Conservation (phyloP, 2,329 filamentous ascomycete genomes). For the Peltaster fructicola region DNA sequence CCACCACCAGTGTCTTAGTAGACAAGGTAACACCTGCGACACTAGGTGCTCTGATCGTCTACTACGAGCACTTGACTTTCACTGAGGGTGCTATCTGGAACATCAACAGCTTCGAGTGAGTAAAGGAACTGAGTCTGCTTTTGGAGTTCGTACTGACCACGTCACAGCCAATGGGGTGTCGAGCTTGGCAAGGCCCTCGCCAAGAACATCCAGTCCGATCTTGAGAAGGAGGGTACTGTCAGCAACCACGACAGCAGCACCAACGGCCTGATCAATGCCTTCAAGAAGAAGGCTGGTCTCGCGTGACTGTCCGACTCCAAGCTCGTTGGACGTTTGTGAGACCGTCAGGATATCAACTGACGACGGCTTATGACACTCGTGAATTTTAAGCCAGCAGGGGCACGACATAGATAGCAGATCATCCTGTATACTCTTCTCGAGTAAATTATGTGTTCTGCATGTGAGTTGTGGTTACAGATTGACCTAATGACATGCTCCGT, state of each 20-base stretch:
- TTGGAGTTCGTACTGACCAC: no score
- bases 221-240: slow-evolving; percentile 59
- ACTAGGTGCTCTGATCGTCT: slow-evolving; percentile 86
- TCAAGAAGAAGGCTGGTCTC: slow-evolving; percentile 57
- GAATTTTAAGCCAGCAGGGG: no score
- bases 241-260: slow-evolving; percentile 72
- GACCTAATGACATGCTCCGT: no score
- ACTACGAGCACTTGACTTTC: slow-evolving; percentile 98
- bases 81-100: slow-evolving; percentile 97
- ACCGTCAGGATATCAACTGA: no score
- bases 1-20: slow-evolving; percentile 86
- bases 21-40: slow-evolving; percentile 88
- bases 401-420: no score
- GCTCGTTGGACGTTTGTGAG: no score
- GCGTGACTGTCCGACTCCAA: slow-evolving; percentile 3
- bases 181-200: slow-evolving; percentile 93
- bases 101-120: slow-evolving; percentile 99
- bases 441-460: no score
- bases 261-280: slow-evolving; percentile 73
- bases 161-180: slow-evolving; percentile 98
- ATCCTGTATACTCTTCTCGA: no score
- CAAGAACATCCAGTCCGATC: slow-evolving; percentile 50
- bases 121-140: no score
- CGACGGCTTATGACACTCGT: no score
- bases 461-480: no score